Conservation (phyloP, 106 monocot genomes). For the Cymbidium sinense region DNA sequence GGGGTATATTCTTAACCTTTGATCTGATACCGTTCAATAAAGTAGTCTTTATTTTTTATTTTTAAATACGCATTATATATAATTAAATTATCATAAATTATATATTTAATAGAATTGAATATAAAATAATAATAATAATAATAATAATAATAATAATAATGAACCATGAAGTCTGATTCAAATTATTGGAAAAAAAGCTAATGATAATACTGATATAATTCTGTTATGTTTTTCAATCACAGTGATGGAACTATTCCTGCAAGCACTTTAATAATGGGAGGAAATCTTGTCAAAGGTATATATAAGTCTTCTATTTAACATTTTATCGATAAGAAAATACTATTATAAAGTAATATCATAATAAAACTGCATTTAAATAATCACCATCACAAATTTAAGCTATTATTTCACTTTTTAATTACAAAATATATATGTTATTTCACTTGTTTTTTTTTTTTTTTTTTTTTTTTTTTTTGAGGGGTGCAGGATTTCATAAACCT, state of each 20-base stretch:
- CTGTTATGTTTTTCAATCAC: background rate
- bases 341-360: background rate
- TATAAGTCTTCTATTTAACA: background rate
- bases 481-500: conserved; percentile 26
- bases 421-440: background rate
- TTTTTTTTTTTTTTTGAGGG: no score
- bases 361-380: no score
- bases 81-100: background rate
- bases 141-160: background rate
- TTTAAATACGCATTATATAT: background rate
- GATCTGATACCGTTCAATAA: no score
- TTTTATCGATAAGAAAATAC: background rate
- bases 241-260: conserved; percentile 31
- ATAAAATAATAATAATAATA: background rate
- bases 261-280: conserved; percentile 30
- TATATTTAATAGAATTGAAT: no score
- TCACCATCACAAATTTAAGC: no score
- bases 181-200: no score
- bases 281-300: conserved; percentile 38
- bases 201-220: no score
- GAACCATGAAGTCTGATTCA: no score
- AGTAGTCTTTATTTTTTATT: no score
- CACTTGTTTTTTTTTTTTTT: background rate
- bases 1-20: conserved; percentile 27
- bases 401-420: background rate